These are phyloP conservation scores for Rhizoctonia solani DNA, from an alignment of 1,284 basidiomycete genomes.

Conservation along the genomic window DNA sequence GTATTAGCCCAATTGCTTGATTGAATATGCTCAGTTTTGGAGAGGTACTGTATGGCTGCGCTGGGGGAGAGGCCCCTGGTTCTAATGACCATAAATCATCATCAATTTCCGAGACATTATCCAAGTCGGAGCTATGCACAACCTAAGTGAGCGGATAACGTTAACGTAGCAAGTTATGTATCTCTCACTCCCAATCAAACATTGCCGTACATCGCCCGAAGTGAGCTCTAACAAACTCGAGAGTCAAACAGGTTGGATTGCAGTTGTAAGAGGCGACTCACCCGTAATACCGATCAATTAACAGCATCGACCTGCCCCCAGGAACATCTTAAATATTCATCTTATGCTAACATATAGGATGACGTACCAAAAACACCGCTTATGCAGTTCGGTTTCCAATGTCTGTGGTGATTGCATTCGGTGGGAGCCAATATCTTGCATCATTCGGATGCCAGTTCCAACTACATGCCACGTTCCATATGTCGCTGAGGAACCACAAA, in stretches of 20 bases:
- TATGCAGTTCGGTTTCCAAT: background rate
- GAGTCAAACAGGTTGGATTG: no score
- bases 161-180: no score
- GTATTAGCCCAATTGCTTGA: background rate
- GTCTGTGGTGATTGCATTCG: background rate
- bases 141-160: no score
- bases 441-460: background rate
- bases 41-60: background rate
- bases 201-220: background rate
- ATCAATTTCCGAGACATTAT: background rate
- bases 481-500: background rate
- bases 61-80: background rate
- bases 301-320: no score
- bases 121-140: background rate
- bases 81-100: conserved; percentile 9
- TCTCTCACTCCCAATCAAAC: background rate
- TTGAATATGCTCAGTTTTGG: background rate
- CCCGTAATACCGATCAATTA: no score
- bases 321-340: no score
- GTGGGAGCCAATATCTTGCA: background rate
- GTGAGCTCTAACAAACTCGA: background rate
- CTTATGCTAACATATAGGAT: no score
- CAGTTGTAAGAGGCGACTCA: no score
- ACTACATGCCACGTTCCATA: background rate
- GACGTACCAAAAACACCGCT: conserved; percentile 9